Evolutionary conservation across 2,329 filamentous ascomycete genomes (phyloP).

Genomic region (Fusarium nematophilum): DNA sequence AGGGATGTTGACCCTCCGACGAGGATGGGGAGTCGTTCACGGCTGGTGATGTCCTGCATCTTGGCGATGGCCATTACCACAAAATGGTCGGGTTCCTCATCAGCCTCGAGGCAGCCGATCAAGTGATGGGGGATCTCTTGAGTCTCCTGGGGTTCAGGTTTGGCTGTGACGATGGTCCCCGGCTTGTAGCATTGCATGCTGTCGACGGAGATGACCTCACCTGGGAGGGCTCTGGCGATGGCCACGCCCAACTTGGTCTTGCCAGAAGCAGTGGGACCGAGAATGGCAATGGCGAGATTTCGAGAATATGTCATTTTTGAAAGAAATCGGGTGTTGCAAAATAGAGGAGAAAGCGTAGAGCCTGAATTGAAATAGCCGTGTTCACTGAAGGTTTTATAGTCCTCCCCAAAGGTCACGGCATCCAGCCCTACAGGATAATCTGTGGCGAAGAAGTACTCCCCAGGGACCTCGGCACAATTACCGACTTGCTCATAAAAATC

Average conservation of each 20-base stretch:
- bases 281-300: neutral
- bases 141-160: neutral
- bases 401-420: no score
- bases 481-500: no score
- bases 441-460: no score
- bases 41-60: conserved; percentile 1
- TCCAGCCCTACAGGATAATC: no score
- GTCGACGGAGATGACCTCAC: conserved; percentile 3
- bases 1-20: conserved; percentile 6
- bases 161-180: neutral
- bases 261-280: conserved; percentile 4
- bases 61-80: neutral
- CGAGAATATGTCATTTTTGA: neutral
- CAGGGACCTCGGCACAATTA: no score
- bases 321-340: conserved; percentile 37
- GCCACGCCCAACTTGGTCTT: conserved; percentile 1
- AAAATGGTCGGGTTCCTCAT: conserved; percentile 1
- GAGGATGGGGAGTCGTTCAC: neutral
- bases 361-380: no score
- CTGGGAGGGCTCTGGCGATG: neutral
- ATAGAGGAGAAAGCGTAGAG: no score
- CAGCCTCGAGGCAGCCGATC: neutral
- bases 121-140: conserved; percentile 5
- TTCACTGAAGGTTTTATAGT: no score
- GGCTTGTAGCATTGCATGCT: neutral